Evolutionary conservation across 2,329 filamentous ascomycete species (phyloP).

Genomic region (Rutstroemia sp.): DNA sequence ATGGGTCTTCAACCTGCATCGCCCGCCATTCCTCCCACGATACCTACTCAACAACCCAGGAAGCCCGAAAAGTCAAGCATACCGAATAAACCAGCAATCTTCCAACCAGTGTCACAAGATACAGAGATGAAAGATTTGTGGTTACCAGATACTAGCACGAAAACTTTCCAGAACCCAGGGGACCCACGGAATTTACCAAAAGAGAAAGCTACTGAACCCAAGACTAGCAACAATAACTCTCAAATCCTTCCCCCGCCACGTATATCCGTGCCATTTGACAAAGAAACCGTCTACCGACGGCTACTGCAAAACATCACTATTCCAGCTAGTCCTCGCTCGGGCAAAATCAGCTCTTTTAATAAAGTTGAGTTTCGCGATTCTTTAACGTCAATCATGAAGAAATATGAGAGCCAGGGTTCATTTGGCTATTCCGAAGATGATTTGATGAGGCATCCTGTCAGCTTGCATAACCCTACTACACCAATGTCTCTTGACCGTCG

Average conservation of each 20-base stretch:
- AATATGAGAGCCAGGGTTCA: slow-evolving; percentile 26
- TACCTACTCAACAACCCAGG: background rate
- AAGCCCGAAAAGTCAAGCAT: slow-evolving; percentile 1
- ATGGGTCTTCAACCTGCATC: slow-evolving; percentile 10
- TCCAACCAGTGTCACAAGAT: background rate
- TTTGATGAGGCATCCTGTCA: background rate
- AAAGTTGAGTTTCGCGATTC: slow-evolving; percentile 26
- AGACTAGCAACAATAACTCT: background rate
- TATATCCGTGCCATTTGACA: slow-evolving; percentile 20
- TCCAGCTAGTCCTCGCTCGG: background rate
- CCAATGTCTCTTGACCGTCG: slow-evolving; percentile 23
- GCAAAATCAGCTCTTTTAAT: slow-evolving; percentile 24
- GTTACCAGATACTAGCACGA: background rate
- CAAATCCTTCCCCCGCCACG: background rate
- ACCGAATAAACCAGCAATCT: background rate
- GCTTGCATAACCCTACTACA: slow-evolving; percentile 18
- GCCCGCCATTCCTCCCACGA: background rate
- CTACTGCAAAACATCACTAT: slow-evolving; percentile 11
- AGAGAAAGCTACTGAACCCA: background rate
- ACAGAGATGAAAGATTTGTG: background rate
- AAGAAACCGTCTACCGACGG: slow-evolving; percentile 25
- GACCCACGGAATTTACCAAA: background rate
- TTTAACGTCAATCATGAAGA: slow-evolving; percentile 25
- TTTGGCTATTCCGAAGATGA: slow-evolving; percentile 21
- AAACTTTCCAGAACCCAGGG: background rate